Conservation (phyloP, 1,284 basidiomycete genomes). For the Termitomyces sp. region DNA sequence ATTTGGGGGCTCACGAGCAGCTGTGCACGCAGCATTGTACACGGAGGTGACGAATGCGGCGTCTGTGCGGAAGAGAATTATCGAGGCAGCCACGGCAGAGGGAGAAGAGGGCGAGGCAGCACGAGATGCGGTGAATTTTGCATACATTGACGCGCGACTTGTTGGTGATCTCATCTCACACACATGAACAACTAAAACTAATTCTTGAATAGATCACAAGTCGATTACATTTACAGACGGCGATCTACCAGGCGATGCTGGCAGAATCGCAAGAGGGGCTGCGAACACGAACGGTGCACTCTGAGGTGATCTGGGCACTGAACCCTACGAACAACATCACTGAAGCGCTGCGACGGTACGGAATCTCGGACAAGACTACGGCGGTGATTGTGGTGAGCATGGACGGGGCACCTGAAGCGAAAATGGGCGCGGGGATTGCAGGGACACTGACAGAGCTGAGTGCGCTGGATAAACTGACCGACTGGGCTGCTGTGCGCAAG, state of each 20-base stretch:
- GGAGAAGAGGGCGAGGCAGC: constrained; percentile 39
- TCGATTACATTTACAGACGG: constrained; percentile 71
- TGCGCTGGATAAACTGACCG: constrained; percentile 48
- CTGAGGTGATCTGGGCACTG: constrained; percentile 79
- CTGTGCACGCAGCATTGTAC: constrained; percentile 66
- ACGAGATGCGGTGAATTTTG: constrained; percentile 76
- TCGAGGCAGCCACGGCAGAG: constrained; percentile 57
- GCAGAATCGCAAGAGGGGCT: constrained; percentile 55
- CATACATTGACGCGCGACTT: constrained; percentile 78
- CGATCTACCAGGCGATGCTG: constrained; percentile 74
- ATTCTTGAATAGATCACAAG: constrained; percentile 63
- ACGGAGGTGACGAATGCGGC: constrained; percentile 60
- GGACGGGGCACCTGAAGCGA: constrained; percentile 34
- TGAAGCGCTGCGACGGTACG: constrained; percentile 81
- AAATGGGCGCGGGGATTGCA: constrained; percentile 53
- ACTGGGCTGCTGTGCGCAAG: constrained; percentile 73
- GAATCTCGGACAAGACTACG: constrained; percentile 65
- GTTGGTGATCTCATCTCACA: constrained; percentile 31
- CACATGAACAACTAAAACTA: too few species aligned
- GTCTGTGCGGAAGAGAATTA: constrained; percentile 58
- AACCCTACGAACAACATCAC: constrained; percentile 87
- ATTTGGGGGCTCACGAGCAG: constrained; percentile 38
- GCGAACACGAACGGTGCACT: constrained; percentile 77
- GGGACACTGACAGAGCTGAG: constrained; percentile 49
- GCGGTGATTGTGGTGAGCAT: constrained; percentile 75